Base-by-base conservation (phyloP, 1,284 basidiomycete species). In the Ustilago lituana region DNA sequence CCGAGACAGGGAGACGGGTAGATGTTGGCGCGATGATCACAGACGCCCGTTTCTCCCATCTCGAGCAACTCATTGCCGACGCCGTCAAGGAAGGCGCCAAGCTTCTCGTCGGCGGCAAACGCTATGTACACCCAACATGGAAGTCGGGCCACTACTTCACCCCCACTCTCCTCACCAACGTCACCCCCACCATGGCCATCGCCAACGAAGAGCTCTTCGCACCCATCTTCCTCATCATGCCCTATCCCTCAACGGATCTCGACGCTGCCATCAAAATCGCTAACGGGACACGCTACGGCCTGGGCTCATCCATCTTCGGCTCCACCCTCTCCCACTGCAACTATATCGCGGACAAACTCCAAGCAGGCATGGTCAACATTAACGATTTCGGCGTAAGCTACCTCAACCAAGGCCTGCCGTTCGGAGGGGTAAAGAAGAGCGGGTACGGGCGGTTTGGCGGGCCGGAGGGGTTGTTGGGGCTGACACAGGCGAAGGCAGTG, bases 271-370 rank as follows among this genome's bases (percentile, higher is more conserved):
- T 97, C 59, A 86, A 86, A 44, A 89, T 94, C 67, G 92, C 95
- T 0, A 97, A 97, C 78, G 86, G 87, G 14, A 93, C 92, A 1
- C 86, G 87, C 29, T 98, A 92, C 82, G 95, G 91, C 9, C 87
- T 98, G n/a, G 95, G 94, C 39, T 92, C 93, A 1, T 91, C 91
- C 56, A 92, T 98, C n/a, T 98, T 94, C 80, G 94, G 94, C 9
- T 89, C 89, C 11, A 87, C 90, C 76, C 88, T 90, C 77, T 85
- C 86, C 26, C 84, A 90, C 40, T 94, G 92, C 78, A 73, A 90
- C 49, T 85, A 88, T 50, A 89, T 98, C 11, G 93, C 93, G 15
- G 87, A 88, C 55, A 83, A 85, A 46, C 84, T 98, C 43, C 87
- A 94, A 58, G 94, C 92, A 71, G 95, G 95, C 35, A 98, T 98